Evolutionary conservation across 2,329 filamentous ascomycete species (phyloP).

Genomic region (Epichloe scottii): DNA sequence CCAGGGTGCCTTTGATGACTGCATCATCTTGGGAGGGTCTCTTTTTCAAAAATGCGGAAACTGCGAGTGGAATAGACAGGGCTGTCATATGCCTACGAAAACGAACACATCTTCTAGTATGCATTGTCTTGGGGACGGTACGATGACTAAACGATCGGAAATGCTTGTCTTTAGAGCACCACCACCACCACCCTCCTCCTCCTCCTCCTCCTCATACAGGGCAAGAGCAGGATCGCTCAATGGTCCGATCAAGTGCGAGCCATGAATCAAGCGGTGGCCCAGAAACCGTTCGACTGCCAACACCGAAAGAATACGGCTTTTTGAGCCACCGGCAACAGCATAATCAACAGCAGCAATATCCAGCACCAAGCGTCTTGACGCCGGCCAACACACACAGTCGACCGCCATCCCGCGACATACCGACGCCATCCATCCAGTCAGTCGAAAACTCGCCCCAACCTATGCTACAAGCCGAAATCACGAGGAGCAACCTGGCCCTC

Average conservation of each 20-base stretch:
- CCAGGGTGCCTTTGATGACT: constrained; percentile 31
- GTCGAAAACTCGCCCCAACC: constrained; percentile 16
- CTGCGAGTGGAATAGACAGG: constrained; percentile 35
- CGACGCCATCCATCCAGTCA: constrained; percentile 16
- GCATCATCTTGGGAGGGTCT: constrained; percentile 28
- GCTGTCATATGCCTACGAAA: constrained; percentile 17
- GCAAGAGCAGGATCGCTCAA: not conserved
- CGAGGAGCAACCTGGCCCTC: constrained; percentile 29
- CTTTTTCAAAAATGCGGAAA: constrained; percentile 37
- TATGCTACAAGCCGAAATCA: constrained; percentile 26
- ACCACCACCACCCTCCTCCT: not conserved
- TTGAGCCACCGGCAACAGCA: not conserved
- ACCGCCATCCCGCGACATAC: constrained; percentile 16
- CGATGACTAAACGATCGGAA: not conserved
- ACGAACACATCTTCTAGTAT: not conserved
- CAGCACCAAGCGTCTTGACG: constrained; percentile 16
- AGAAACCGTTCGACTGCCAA: constrained; percentile 16
- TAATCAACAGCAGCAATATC: not conserved
- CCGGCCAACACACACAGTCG: constrained; percentile 18
- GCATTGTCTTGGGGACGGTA: not conserved
- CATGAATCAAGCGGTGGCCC: constrained; percentile 1
- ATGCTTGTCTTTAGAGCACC: constrained; percentile 2
- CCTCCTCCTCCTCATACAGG: not conserved
- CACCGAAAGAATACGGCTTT: constrained; percentile 14
- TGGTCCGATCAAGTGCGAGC: not conserved